Evolutionary conservation across 306 rosid genomes (phyloP).

Genomic region (Macrotyloma uniflorum): DNA sequence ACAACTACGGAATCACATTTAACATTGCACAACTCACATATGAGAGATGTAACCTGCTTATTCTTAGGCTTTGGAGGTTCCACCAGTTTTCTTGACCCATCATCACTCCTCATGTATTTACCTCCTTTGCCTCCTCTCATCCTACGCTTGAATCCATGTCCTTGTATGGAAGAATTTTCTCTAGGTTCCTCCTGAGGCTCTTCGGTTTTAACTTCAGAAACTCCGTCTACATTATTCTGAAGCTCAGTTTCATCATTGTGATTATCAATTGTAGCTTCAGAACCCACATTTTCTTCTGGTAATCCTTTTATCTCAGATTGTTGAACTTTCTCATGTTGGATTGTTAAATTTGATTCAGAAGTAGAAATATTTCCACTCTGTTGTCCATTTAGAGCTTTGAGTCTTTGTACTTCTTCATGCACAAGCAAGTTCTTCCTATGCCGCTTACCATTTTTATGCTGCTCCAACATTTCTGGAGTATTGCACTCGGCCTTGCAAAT

Average conservation of each 20-base stretch:
- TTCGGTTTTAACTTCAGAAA: slow-evolving; percentile 43
- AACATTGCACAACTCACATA: slow-evolving; percentile 75
- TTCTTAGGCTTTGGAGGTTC: slow-evolving; percentile 56
- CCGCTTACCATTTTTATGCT: slow-evolving; percentile 75
- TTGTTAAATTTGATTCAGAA: slow-evolving; percentile 46
- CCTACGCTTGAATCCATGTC: slow-evolving; percentile 60
- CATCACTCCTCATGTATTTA: slow-evolving; percentile 48
- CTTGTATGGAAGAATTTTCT: slow-evolving; percentile 44
- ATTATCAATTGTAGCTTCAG: slow-evolving; percentile 40
- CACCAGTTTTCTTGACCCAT: slow-evolving; percentile 52
- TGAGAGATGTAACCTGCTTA: slow-evolving; percentile 43
- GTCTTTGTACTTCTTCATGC: slow-evolving; percentile 67
- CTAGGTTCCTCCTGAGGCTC: slow-evolving; percentile 42
- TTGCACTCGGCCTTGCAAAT: slow-evolving; percentile 79
- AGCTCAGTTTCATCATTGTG: slow-evolving; percentile 46
- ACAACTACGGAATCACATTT: slow-evolving; percentile 73
- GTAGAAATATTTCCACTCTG: slow-evolving; percentile 50
- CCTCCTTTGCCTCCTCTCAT: slow-evolving; percentile 55
- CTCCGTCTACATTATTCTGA: slow-evolving; percentile 37
- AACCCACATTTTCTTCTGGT: slow-evolving; percentile 33
- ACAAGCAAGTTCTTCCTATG: slow-evolving; percentile 64
- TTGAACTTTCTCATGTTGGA: slow-evolving; percentile 46
- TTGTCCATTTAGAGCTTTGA: slow-evolving; percentile 53
- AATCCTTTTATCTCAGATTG: slow-evolving; percentile 44
- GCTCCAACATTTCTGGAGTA: slow-evolving; percentile 67